phyloP scores from a whole-genome alignment of 768 basidiomycete genomes.

The Tephrocybe rancida region DNA sequence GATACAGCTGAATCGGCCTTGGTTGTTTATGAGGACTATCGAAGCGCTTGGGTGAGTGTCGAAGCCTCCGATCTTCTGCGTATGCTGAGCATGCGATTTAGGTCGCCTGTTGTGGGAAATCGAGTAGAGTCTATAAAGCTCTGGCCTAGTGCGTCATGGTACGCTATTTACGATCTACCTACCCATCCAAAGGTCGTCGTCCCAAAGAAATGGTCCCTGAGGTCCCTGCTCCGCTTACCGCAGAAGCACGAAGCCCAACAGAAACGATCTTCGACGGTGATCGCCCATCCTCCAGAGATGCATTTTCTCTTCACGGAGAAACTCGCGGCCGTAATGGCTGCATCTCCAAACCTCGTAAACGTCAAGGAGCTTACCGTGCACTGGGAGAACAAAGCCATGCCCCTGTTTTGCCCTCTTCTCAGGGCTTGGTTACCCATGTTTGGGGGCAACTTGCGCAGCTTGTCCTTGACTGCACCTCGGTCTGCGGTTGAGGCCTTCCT shows the following conservation, averaged over 20 bases:
- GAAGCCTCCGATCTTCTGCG: neutral
- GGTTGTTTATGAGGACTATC: neutral
- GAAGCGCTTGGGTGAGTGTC: neutral
- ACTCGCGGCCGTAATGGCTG: neutral
- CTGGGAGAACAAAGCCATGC: too few species aligned
- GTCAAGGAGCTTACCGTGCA: neutral
- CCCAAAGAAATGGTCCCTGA: too few species aligned
- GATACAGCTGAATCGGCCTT: neutral
- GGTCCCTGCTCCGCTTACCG: too few species aligned
- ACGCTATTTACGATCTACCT: too few species aligned
- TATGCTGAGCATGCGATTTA: neutral
- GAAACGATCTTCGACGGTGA: too few species aligned
- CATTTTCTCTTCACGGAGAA: neutral
- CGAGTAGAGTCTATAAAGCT: too few species aligned
- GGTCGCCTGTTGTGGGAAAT: neutral
- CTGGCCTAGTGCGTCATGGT: too few species aligned
- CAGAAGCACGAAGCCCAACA: too few species aligned
- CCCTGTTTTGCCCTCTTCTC: neutral
- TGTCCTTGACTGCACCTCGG: neutral
- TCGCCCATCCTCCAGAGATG: too few species aligned
- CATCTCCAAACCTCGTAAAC: neutral
- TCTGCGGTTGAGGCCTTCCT: neutral
- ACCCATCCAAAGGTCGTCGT: too few species aligned
- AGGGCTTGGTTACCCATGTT: neutral
- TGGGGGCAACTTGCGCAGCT: neutral